These are phyloP conservation scores for Blastosporella zonata DNA, from an alignment of 1,284 basidiomycete species.

Conservation along the genomic window DNA sequence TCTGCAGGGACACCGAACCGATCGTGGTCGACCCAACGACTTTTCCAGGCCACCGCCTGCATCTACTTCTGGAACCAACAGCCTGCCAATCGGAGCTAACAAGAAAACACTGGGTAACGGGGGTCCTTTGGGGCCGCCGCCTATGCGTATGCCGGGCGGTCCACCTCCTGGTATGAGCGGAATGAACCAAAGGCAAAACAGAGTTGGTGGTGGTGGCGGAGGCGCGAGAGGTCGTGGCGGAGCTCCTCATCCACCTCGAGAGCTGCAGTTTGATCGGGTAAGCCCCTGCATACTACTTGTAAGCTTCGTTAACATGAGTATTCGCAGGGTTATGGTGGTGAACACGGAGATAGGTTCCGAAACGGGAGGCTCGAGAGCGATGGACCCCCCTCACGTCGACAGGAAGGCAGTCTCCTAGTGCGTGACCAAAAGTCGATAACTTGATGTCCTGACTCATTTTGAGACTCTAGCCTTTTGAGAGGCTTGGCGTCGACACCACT, in stretches of 20 bases:
- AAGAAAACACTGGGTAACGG: constrained; percentile 8
- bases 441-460: neutral
- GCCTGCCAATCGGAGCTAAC: constrained; percentile 32
- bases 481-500: constrained; percentile 8
- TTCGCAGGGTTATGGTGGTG: constrained; percentile 7
- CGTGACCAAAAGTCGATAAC: neutral
- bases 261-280: constrained; percentile 27
- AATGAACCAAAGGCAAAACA: neutral
- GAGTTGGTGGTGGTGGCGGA: neutral
- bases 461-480: constrained; percentile 8
- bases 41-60: constrained; percentile 16
- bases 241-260: constrained; percentile 20
- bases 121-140: constrained; percentile 2
- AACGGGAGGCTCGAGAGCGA: constrained; percentile 11
- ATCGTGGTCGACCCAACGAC: constrained; percentile 16
- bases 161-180: constrained; percentile 4
- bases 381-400: constrained; percentile 9
- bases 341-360: constrained; percentile 16
- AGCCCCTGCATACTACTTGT: neutral
- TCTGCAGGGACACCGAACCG: constrained; percentile 18
- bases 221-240: constrained; percentile 20
- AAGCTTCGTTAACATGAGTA: neutral
- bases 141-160: constrained; percentile 10
- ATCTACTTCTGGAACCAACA: constrained; percentile 33
- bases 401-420: constrained; percentile 16